phyloP scores from a whole-genome alignment of 768 basidiomycete species.

The Tephrocybe sp. region DNA sequence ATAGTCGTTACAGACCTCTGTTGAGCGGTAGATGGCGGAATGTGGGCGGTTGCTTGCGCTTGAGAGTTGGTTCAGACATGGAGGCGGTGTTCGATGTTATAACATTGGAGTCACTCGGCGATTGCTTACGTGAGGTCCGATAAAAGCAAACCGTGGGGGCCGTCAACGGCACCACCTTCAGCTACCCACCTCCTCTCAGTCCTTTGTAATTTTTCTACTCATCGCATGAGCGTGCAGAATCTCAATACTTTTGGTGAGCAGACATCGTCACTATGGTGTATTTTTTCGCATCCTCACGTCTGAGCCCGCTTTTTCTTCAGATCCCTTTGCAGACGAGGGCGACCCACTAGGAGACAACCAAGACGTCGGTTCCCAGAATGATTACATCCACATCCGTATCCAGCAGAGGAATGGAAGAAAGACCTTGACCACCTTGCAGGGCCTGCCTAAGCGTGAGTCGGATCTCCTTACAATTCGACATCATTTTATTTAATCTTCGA shows the following conservation, averaged over 20 bases:
- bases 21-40: slow-evolving; percentile 64
- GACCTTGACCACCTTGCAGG: slow-evolving; percentile 96
- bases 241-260: slow-evolving; percentile 75
- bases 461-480: not conserved
- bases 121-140: slow-evolving; percentile 23
- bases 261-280: not conserved
- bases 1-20: slow-evolving; percentile 45
- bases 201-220: slow-evolving; percentile 39
- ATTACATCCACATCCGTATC: slow-evolving; percentile 94
- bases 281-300: slow-evolving; percentile 19
- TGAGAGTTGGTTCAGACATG: slow-evolving; percentile 26
- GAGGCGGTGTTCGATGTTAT: slow-evolving; percentile 14
- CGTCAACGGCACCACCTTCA: slow-evolving; percentile 16
- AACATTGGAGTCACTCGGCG: slow-evolving; percentile 7
- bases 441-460: slow-evolving; percentile 79
- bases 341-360: slow-evolving; percentile 72
- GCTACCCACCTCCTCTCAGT: slow-evolving; percentile 41
- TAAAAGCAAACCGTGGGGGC: slow-evolving; percentile 22
- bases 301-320: slow-evolving; percentile 35
- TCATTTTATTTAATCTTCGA: slow-evolving; percentile 10
- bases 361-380: slow-evolving; percentile 77
- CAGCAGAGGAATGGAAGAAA: slow-evolving; percentile 99
- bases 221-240: slow-evolving; percentile 96
- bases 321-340: slow-evolving; percentile 95
- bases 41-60: slow-evolving; percentile 63